These are phyloP conservation scores for Amphibolis antarctica DNA, from an alignment of 106 monocot genomes.

Conservation along the genomic window DNA sequence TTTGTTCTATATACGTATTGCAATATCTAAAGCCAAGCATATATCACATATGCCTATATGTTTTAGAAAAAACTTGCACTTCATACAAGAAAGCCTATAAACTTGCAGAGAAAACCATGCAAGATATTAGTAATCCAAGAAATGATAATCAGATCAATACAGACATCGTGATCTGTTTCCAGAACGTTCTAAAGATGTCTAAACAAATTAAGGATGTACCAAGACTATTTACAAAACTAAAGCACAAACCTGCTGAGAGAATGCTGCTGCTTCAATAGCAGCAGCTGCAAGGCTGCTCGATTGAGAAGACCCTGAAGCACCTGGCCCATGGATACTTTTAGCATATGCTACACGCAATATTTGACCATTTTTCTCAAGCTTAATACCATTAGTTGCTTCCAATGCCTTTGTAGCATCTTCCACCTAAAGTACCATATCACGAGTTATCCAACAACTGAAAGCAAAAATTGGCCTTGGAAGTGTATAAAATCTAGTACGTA, in stretches of 20 bases:
- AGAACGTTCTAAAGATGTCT: too few species aligned
- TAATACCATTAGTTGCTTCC: conserved; percentile 89
- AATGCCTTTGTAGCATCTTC: conserved; percentile 94
- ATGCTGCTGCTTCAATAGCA: conserved; percentile 97
- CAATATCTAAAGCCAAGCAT: too few species aligned
- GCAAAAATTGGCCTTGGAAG: not conserved
- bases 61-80: too few species aligned
- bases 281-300: conserved; percentile 95
- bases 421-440: conserved; percentile 29
- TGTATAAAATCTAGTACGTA: conserved; percentile 12
- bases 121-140: too few species aligned
- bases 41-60: too few species aligned
- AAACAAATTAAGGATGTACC: too few species aligned
- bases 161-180: too few species aligned
- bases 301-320: conserved; percentile 39
- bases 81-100: too few species aligned
- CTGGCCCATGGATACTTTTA: conserved; percentile 89
- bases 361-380: conserved; percentile 87
- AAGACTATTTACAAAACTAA: too few species aligned
- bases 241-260: conserved; percentile 73
- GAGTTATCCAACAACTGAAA: not conserved
- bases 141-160: too few species aligned
- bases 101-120: too few species aligned
- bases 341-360: conserved; percentile 89
- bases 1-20: too few species aligned